These are phyloP conservation scores for Biscogniauxia sp. DNA, from an alignment of 2,329 filamentous ascomycete genomes.

Conservation along the genomic window DNA sequence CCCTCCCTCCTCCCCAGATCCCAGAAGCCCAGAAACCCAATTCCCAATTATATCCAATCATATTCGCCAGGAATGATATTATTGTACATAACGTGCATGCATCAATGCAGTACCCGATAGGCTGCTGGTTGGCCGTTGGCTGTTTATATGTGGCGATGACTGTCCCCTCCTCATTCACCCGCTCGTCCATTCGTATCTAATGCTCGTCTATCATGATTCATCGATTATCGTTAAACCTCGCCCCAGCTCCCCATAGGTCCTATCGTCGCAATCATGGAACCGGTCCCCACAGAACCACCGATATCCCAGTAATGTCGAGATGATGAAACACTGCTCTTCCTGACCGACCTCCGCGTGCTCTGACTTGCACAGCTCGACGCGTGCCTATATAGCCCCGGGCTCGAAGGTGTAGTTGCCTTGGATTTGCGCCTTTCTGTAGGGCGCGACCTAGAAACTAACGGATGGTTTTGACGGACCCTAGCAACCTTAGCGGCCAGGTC, in stretches of 20 bases:
- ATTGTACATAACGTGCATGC: too few relatives aligned
- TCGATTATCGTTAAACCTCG: slow-evolving; percentile 48
- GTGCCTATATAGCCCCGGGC: slow-evolving; percentile 47
- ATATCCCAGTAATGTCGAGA: slow-evolving; percentile 92
- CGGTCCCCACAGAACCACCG: slow-evolving; percentile 74
- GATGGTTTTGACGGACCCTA: slow-evolving; percentile 84
- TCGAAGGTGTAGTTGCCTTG: slow-evolving; percentile 51
- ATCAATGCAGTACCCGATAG: too few relatives aligned
- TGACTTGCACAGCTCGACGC: slow-evolving; percentile 79
- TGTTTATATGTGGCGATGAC: neutral
- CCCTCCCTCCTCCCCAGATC: too few relatives aligned
- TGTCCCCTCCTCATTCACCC: neutral
- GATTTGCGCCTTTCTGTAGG: slow-evolving; percentile 55
- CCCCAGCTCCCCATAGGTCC: slow-evolving; percentile 77
- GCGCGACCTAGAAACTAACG: slow-evolving; percentile 67
- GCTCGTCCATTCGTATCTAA: neutral
- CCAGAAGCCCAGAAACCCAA: too few relatives aligned
- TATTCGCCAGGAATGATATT: too few relatives aligned
- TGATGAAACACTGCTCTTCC: slow-evolving; percentile 63
- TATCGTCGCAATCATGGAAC: slow-evolving; percentile 64
- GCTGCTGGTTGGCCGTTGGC: too few relatives aligned
- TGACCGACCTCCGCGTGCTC: slow-evolving; percentile 72
- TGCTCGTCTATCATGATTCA: slow-evolving; percentile 3
- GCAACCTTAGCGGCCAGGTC: slow-evolving; percentile 75
- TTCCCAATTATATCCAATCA: too few relatives aligned